Evolutionary conservation across 805 yeast genomes (phyloP).

Genomic region (Lipomyces kockii): DNA sequence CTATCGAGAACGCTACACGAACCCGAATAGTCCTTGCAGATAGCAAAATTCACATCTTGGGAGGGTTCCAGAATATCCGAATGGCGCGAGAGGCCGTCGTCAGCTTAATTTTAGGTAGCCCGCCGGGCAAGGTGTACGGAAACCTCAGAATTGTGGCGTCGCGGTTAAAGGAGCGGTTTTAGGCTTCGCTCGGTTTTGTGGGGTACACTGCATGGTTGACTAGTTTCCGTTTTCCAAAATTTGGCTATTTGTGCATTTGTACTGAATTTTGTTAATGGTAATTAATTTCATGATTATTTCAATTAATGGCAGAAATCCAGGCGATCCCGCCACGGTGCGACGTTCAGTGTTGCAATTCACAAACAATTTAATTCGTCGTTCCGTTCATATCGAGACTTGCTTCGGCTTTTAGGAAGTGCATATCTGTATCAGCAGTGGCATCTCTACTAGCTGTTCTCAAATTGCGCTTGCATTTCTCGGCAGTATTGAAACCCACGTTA

Average conservation of each 20-base stretch:
- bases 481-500: neutral
- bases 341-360: neutral
- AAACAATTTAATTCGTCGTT: neutral
- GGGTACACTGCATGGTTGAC: neutral
- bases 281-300: neutral
- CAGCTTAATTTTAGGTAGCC: conserved; percentile 91
- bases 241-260: neutral
- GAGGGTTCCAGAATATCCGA: conserved; percentile 95
- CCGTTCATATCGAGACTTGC: too few relatives aligned
- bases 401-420: too few relatives aligned
- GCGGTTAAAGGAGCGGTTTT: conserved; percentile 94
- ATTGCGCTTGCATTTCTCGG: too few relatives aligned
- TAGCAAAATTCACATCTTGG: conserved; percentile 92
- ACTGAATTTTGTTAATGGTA: neutral
- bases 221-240: neutral
- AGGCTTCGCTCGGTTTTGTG: conserved; percentile 22
- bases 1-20: conserved; percentile 97
- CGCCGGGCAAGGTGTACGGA: conserved; percentile 98
- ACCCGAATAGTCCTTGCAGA: conserved; percentile 98
- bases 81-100: conserved; percentile 99
- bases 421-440: too few relatives aligned
- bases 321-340: neutral
- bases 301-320: neutral
- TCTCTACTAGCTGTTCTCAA: neutral
- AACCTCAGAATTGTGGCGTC: conserved; percentile 96